Evolutionary conservation across 2,329 filamentous ascomycete genomes (phyloP).

Genomic region (Colletotrichum limetticola): DNA sequence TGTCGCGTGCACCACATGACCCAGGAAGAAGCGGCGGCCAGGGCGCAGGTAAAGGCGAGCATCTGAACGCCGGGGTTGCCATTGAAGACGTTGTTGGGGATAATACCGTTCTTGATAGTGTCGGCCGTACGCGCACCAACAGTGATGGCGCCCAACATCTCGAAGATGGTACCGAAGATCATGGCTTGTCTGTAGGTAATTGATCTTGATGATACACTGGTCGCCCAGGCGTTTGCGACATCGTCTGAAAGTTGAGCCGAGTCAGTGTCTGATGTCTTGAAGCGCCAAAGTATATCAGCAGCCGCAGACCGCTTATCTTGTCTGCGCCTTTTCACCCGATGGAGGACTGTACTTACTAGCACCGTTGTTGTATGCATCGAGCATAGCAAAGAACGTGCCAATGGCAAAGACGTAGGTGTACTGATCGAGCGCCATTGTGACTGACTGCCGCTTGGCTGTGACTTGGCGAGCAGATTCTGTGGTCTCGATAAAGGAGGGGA

Average conservation of each 20-base stretch:
- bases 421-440: conserved; percentile 67
- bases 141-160: conserved; percentile 73
- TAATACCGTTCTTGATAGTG: conserved; percentile 85
- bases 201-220: conserved; percentile 82
- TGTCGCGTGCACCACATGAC: conserved; percentile 84
- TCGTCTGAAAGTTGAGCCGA: conserved; percentile 65
- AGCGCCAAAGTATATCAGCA: neutral
- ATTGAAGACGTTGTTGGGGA: conserved; percentile 67
- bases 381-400: conserved; percentile 79
- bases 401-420: conserved; percentile 81
- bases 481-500: conserved; percentile 16
- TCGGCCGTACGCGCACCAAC: conserved; percentile 77
- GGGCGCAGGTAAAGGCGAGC: conserved; percentile 73
- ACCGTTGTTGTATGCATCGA: conserved; percentile 83
- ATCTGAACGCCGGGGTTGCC: conserved; percentile 74
- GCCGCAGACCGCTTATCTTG: neutral
- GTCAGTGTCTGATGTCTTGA: conserved; percentile 16
- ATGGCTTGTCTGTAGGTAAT: conserved; percentile 77
- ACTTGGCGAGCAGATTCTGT: conserved; percentile 19
- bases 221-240: conserved; percentile 87
- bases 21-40: conserved; percentile 75
- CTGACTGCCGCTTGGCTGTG: conserved; percentile 22
- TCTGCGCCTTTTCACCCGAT: neutral
- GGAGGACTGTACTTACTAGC: conserved; percentile 67
- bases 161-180: conserved; percentile 73